Conservation (phyloP, 140 eudicot genomes). For the Flaveria floridana region DNA sequence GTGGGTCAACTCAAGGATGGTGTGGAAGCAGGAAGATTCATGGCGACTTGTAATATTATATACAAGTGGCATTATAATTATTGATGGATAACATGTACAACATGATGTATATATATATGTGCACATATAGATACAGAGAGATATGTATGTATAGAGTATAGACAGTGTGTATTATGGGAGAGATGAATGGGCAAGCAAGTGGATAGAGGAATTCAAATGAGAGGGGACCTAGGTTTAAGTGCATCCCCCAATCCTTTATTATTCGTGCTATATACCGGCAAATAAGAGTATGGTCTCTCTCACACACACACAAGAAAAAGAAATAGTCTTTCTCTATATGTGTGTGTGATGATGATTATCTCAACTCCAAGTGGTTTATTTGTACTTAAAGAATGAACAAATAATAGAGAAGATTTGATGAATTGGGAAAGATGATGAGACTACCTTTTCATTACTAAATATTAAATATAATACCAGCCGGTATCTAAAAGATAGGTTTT, state of each 20-base stretch:
- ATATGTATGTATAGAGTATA: background rate
- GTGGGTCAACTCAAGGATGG: conserved; percentile 70
- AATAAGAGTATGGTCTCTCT: conserved; percentile 47
- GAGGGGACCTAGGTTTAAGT: conserved; percentile 57
- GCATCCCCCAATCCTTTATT: conserved; percentile 62
- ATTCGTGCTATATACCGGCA: conserved; percentile 40
- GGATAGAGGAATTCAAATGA: conserved; percentile 60
- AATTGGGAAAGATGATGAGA: conserved; percentile 43
- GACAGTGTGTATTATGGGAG: background rate
- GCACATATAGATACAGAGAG: background rate
- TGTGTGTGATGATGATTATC: conserved; percentile 41
- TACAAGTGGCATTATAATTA: conserved; percentile 37
- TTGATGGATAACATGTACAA: conserved; percentile 33
- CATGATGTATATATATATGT: conserved; percentile 12
- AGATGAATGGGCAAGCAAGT: conserved; percentile 40
- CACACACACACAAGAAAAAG: conserved; percentile 7
- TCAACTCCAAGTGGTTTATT: conserved; percentile 34
- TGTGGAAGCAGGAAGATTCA: conserved; percentile 74
- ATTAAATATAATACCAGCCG: too few relatives aligned
- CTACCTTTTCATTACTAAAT: background rate
- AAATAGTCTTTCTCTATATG: background rate
- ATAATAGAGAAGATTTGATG: conserved; percentile 41
- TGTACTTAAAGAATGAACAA: conserved; percentile 43
- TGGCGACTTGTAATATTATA: conserved; percentile 20
- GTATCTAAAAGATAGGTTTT: too few relatives aligned